A percentile compares a stretch with the other conserved stretches of the same genome.
Evolutionary conservation across 805 yeast genomes (phyloP).

Genomic region (Wickerhamiella shivajii): DNA sequence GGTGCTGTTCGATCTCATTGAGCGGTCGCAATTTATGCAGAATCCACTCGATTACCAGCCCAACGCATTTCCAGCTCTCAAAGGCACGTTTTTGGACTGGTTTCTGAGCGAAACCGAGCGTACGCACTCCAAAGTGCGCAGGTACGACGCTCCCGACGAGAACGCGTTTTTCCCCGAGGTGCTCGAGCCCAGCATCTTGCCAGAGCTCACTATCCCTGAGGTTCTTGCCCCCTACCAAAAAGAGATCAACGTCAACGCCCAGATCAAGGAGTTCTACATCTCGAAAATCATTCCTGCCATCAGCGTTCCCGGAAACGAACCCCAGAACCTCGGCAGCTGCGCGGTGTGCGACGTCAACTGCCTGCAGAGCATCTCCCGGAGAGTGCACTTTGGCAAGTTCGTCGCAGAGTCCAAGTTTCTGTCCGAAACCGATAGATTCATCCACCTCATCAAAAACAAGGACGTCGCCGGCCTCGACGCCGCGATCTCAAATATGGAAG

Average conservation of each 20-base stretch:
- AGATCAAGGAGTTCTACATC: constrained; percentile 55
- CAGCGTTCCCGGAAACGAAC: constrained; percentile 49
- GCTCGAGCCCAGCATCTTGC: constrained; percentile 40
- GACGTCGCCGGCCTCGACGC: constrained; percentile 62
- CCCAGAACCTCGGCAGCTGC: constrained; percentile 78
- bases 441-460: constrained; percentile 43
- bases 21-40: constrained; percentile 73
- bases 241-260: constrained; percentile 60
- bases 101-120: constrained; percentile 59
- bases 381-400: constrained; percentile 94
- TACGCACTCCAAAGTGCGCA: constrained; percentile 62
- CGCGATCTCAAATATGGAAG: constrained; percentile 75
- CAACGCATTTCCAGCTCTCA: constrained; percentile 47
- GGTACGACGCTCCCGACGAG: constrained; percentile 93
- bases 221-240: constrained; percentile 60
- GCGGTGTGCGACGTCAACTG: constrained; percentile 74
- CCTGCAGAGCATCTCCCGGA: constrained; percentile 73
- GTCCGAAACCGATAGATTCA: constrained; percentile 48
- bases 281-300: constrained; percentile 61
- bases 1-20: constrained; percentile 81
- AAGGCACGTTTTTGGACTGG: constrained; percentile 84
- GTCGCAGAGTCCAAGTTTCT: constrained; percentile 92
- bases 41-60: constrained; percentile 60
- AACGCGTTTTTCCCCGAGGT: constrained; percentile 69
- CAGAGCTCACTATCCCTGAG: constrained; percentile 64